These are phyloP conservation scores for Aplosporella prunicola DNA, from an alignment of 2,329 filamentous ascomycete genomes.

Conservation along the genomic window DNA sequence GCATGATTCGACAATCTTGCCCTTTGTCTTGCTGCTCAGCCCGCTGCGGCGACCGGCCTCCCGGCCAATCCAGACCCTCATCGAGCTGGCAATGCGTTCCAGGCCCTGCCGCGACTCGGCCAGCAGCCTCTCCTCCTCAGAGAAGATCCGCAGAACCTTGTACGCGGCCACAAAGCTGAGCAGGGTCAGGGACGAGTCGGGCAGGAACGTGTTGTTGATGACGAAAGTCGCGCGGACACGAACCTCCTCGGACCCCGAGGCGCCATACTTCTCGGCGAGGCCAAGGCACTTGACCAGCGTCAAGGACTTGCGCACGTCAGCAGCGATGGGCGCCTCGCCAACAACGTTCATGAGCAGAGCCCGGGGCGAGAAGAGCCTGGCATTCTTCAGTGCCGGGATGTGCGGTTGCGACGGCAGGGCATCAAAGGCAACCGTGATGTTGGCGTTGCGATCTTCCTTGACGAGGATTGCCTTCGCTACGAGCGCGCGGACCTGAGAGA, in stretches of 20 bases:
- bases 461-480: slow-evolving; percentile 51
- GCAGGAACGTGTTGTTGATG: slow-evolving; percentile 28
- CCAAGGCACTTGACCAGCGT: slow-evolving; percentile 51
- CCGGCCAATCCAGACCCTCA: slow-evolving; percentile 40
- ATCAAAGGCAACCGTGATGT: slow-evolving; percentile 45
- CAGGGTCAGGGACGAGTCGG: slow-evolving; percentile 31
- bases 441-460: slow-evolving; percentile 41
- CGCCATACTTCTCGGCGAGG: slow-evolving; percentile 34
- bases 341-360: slow-evolving; percentile 36
- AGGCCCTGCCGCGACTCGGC: slow-evolving; percentile 29
- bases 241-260: slow-evolving; percentile 16
- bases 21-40: slow-evolving; percentile 28
- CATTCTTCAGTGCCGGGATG: slow-evolving; percentile 21
- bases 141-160: slow-evolving; percentile 31
- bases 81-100: slow-evolving; percentile 33
- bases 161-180: slow-evolving; percentile 38
- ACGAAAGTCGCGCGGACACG: slow-evolving; percentile 29
- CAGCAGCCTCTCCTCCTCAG: slow-evolving; percentile 23
- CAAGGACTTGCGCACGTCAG: slow-evolving; percentile 48
- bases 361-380: slow-evolving; percentile 1
- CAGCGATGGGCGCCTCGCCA: slow-evolving; percentile 46
- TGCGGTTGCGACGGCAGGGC: slow-evolving; percentile 37
- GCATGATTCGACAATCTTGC: slow-evolving; percentile 32
- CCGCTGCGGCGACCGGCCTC: slow-evolving; percentile 33
- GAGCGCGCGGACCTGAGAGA: slow-evolving; percentile 51